Base-by-base conservation (phyloP, 495 filamentous ascomycete species). In the Cenococcum geophilum region DNA sequence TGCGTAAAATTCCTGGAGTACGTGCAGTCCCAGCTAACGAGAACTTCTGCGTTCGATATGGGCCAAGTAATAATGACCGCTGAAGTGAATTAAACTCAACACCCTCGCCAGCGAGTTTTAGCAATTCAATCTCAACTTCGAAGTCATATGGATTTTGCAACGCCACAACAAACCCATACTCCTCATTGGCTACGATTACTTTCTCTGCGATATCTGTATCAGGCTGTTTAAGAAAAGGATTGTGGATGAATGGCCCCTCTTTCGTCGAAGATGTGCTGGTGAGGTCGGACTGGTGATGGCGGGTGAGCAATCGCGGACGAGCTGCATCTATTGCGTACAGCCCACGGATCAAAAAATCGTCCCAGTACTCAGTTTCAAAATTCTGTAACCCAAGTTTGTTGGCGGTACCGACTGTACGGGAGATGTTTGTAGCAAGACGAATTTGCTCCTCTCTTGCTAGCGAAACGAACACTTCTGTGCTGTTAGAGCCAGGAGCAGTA, bases 101-200 rank as follows among this genome's bases (percentile, higher is more conserved):
- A 6, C 88, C 89, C 37, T 87, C 83, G 5, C 83, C 80, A 57
- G 89, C 83, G 5, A 97, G 73, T n/a, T 78, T 79, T 57, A 98
- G 77, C 35, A 82, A 83, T 68, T 97, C 92, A 48, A 97, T 82
- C 56, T 93, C 89, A 1, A 98, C 67, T 51, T 97, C 90, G 67
- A 97, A 88, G 55, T 97, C 92, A 70, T 89, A 96, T 1, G 90
- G 89, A 67, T 98, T 98, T 68, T 97, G 95, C 4, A 98, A 77
- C 8, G 85, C 89, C 32, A 97, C 79, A 68, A 78, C 80, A 72
- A 96, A 97, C 2, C 79, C 80, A 2, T 87, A 85, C 64, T 78
- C 72, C 71, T 97, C 92, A 27, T 84, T 85, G 4, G 89, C 83
- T 59, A 95, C 85, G 50, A 95, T 76, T 14, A 90, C 76, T 60